Base-by-base conservation (phyloP, 495 filamentous ascomycete species). In the Neurospora tetraspora region DNA sequence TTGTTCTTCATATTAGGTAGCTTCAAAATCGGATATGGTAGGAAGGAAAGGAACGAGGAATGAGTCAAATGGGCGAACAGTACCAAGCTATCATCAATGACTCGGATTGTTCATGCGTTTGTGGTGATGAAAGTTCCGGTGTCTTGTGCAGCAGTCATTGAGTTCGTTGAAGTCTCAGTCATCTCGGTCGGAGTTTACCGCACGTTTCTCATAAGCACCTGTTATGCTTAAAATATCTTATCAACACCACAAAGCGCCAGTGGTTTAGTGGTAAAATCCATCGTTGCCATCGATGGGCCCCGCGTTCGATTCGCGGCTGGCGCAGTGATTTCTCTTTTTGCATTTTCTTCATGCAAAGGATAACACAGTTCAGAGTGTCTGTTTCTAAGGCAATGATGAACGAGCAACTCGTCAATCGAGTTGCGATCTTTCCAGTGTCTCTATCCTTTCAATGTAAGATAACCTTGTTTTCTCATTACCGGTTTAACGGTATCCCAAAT, bases 241-340 rank as follows among this genome's bases (percentile, higher is more conserved):
- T 39, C 11, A 39, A 39, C 39, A 39, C 39, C 12, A 39, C 39
- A 43, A 43, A 18, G 40, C 40, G 40, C 40, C 16, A 43, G 40
- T 43, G 40, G 40, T 43, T 43, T 43, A 43, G 40, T 43, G 40
- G 40, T 43, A 43, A 43, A 84, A 84, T 83, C 81, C 82, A 83
- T 84, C 81, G 82, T 84, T 84, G 82, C 82, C 81, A 84, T 84
- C 82, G 82, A 84, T 83, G 82, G 81, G 82, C 82, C 82, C 82
- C 82, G 82, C 78, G 82, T 84, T 84, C 82, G 82, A 83, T 83
- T 83, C 82, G 79, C 82, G 82, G 82, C 81, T 82, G 79, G 80
- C 79, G 81, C 82, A 82, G 31, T 34, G 31, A 34, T 34, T 34
- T 34, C 31, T 34, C 31, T 34, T 34, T 34, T 34, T 34, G 31